Evolutionary conservation across 371 early-diverging fungal species (phyloP), one percentile per base, ranked within the genome.

Genomic region (Mucor lusitanicus): DNA sequence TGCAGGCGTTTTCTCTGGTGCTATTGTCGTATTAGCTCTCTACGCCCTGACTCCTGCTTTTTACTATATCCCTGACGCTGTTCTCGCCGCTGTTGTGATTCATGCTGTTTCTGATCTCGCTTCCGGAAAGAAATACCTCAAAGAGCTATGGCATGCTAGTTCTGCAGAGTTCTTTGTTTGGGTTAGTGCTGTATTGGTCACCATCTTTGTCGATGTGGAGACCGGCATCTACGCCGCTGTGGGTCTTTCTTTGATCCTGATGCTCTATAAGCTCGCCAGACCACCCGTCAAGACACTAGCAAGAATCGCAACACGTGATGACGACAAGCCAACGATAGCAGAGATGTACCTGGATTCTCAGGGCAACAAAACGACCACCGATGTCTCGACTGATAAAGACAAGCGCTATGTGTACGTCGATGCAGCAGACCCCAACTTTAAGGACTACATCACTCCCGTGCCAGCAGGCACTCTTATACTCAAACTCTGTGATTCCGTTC

Each of bases 11-110:
- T 86, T 94, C 74, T 89, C 93, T 5, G 92, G 88, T 1, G 63
- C 78, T 6, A 76, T 94, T 9, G 92, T 96, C 5, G 76, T 94
- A 0, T 66, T 94, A 6, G 90, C 94, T 7, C 78, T 97, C 21
- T 92, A 90, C 68, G 76, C 86, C 17, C 75, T 96, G 60, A 93
- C 95, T 1, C 90, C 91, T 0, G 90, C 90, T 3, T 94, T 97
- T 77, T 92, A 86, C 76, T 95, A 89, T 73, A 93, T 96, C 21
- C 95, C 97, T 6, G 86, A 86, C 30, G 88, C 96, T 15, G 72
- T 83, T 3, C 80, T 95, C 6, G 85, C 92, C 13, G 92, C 94
- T 0, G 86, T 97, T 27, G 93, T 96, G 25, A 89, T 95, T 53
- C 85, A 82, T 67, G 88, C 91, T 6, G 90, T 91, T 25, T 59